Conservation (phyloP, 805 yeast genomes). For the Schwanniomyces occidentalis region DNA sequence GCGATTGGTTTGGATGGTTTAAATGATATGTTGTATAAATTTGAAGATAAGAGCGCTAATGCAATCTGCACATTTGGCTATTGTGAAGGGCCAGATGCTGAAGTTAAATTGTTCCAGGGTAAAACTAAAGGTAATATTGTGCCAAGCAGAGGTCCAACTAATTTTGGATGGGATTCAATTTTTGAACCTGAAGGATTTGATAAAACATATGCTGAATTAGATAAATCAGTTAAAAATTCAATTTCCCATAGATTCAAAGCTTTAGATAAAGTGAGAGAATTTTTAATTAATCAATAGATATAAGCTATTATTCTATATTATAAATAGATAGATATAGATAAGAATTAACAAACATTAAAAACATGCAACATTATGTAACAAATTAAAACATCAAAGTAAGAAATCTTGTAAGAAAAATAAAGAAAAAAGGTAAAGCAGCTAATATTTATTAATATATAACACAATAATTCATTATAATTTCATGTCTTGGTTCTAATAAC, state of each 20-base stretch:
- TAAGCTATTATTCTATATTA: not conserved
- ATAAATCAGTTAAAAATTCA: slow-evolving; percentile 67
- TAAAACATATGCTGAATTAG: slow-evolving; percentile 84
- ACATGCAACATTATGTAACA: no score
- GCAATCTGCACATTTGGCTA: slow-evolving; percentile 93
- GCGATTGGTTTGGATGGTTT: slow-evolving; percentile 75
- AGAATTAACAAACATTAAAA: no score
- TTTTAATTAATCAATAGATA: slow-evolving; percentile 28
- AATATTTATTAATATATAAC: no score
- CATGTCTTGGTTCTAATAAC: no score
- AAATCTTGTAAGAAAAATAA: no score
- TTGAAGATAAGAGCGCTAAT: slow-evolving; percentile 79
- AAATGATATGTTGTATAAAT: slow-evolving; percentile 74
- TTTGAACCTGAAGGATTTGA: slow-evolving; percentile 79
- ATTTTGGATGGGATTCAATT: slow-evolving; percentile 94
- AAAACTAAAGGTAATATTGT: slow-evolving; percentile 80
- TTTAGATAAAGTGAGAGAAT: slow-evolving; percentile 65
- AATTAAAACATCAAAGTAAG: no score
- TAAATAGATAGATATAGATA: slow-evolving; percentile 2
- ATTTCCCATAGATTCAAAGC: slow-evolving; percentile 91
- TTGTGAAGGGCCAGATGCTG: slow-evolving; percentile 76
- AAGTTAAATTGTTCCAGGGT: slow-evolving; percentile 83
- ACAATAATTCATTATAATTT: no score
- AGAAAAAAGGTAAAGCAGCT: no score
- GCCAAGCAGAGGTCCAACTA: slow-evolving; percentile 69